Evolutionary conservation across 805 yeast species (phyloP).

Genomic region (Saturnispora saitoi): DNA sequence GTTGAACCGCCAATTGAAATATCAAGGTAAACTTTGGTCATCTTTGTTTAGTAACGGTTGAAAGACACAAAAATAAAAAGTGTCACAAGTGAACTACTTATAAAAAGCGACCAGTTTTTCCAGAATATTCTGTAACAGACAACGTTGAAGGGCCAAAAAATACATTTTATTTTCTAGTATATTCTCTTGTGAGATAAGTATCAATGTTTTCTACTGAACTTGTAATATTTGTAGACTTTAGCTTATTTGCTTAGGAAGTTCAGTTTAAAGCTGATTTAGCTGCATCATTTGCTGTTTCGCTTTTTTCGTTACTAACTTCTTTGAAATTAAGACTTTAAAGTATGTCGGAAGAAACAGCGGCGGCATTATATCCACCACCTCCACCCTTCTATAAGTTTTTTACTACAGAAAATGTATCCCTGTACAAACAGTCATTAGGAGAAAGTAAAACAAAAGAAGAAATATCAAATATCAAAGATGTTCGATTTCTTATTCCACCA

Average conservation of each 20-base stretch:
- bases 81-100: background rate
- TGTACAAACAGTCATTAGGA: constrained; percentile 27
- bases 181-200: background rate
- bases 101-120: background rate
- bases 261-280: too few species aligned
- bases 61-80: background rate
- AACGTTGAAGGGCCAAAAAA: background rate
- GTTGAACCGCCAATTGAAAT: constrained; percentile 61
- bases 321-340: background rate
- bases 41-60: background rate
- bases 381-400: constrained; percentile 75
- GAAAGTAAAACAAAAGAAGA: constrained; percentile 19
- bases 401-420: constrained; percentile 56
- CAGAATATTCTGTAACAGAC: background rate
- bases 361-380: constrained; percentile 90
- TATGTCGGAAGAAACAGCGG: constrained; percentile 24
- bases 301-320: background rate
- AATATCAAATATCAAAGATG: constrained; percentile 26
- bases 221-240: too few species aligned
- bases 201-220: background rate
- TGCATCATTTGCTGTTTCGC: background rate
- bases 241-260: too few species aligned
- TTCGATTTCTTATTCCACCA: constrained; percentile 60
- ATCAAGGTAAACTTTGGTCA: constrained; percentile 65
- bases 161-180: background rate